Evolutionary conservation across 1,284 basidiomycete species (phyloP), one percentile per base, ranked within the genome.

Genomic region (Pterula multifida): DNA sequence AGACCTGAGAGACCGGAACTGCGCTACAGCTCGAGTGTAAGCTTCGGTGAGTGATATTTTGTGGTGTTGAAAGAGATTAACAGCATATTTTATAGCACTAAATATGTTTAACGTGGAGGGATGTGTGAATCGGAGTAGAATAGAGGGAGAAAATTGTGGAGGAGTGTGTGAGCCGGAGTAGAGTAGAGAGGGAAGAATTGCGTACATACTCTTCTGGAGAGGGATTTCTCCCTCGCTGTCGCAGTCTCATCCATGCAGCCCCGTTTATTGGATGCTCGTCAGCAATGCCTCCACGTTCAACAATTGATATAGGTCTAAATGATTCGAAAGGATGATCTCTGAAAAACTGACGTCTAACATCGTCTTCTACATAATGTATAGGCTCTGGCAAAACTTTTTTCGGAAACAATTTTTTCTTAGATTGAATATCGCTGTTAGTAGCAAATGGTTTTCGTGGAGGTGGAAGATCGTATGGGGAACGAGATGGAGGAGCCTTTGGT

Each of bases 291-390:
- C 67, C 75, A 42, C 71, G 72, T 68, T 98, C 95, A 0, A 89
- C 79, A 48, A 98, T 66, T 11, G 78, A 83, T 13, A 76, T 72
- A 1, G 91, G 83, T 36, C 93, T 76, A 64, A 94, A 87, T 1
- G 90, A 85, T 68, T 98, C 94, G 63, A 97, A 98, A 1, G 95
- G 93, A 63, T 97, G 94, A 68, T 98, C 95, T 49, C 76, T 73
- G 71, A 94, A 98, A 75, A 98, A 98, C 64, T 91, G 90, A 50
- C 81, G 73, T 45, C 95, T 81, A 49, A 98, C 72, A 53, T 78
- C 73, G 66, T 98, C 95, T 63, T 94, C 90, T 25, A 87, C 58
- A 64, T 95, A 97, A 47, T 77, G 72, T 53, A 98, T 78, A 9
- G 79, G 75, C 52, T 77, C 58, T 0, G 87, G 81, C 12, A 69